A percentile compares a stretch with the other conserved stretches of the same genome.
These are phyloP conservation scores for Rhizopus stolonifer DNA, from an alignment of 371 early-diverging fungal genomes.

Conservation along the genomic window DNA sequence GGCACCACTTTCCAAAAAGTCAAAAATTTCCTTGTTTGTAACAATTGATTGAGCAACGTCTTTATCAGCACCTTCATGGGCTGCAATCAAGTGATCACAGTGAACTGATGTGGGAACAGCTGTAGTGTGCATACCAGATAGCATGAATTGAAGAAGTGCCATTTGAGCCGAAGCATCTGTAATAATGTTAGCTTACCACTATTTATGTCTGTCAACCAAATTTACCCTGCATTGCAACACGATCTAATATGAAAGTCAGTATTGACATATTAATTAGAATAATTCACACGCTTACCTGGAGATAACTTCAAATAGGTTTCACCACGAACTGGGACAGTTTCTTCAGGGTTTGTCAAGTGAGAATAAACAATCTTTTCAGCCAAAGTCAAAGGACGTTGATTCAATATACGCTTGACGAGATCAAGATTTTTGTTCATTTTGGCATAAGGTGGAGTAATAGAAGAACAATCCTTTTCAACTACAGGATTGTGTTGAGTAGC, in stretches of 20 bases:
- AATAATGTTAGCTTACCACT: neutral
- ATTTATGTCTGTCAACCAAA: neutral
- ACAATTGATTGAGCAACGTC: conserved; percentile 68
- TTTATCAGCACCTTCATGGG: conserved; percentile 70
- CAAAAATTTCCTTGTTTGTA: conserved; percentile 83
- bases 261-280: neutral
- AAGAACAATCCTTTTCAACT: conserved; percentile 50
- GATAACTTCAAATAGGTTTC: conserved; percentile 70
- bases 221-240: conserved; percentile 79
- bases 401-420: conserved; percentile 54
- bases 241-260: conserved; percentile 45
- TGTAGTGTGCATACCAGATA: conserved; percentile 79
- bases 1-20: conserved; percentile 78
- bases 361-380: conserved; percentile 95
- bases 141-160: conserved; percentile 93
- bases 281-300: conserved; percentile 52
- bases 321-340: conserved; percentile 67
- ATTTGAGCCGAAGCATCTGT: conserved; percentile 82
- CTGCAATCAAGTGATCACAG: conserved; percentile 93
- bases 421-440: conserved; percentile 55
- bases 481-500: conserved; percentile 43
- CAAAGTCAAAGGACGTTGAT: conserved; percentile 74
- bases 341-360: conserved; percentile 82
- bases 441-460: conserved; percentile 62
- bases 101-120: conserved; percentile 90